A percentile compares a stretch with the other conserved stretches of the same genome.
phyloP scores from a whole-genome alignment of 345 rosid species.

The Zanthoxylum bungeanum region DNA sequence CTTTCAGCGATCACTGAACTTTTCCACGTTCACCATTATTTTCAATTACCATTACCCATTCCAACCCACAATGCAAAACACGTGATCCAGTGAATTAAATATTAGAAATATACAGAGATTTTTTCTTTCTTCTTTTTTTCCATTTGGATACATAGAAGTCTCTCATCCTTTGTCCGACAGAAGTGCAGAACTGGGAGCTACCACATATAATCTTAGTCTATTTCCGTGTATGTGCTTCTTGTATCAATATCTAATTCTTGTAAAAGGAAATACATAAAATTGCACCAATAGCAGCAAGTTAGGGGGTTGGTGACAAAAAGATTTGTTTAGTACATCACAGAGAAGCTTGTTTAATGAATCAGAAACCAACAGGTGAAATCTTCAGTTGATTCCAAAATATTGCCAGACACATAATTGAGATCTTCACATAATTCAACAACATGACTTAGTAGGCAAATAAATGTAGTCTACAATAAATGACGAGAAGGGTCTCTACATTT shows the following conservation, averaged over 20 bases:
- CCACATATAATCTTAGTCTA: background rate
- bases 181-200: background rate
- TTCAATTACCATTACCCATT: background rate
- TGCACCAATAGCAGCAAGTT: background rate
- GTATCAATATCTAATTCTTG: background rate
- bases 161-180: no score
- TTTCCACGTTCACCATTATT: background rate
- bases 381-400: background rate
- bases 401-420: background rate
- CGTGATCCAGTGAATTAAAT: background rate
- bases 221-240: background rate
- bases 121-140: no score
- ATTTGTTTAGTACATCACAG: background rate
- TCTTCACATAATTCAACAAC: background rate
- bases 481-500: background rate
- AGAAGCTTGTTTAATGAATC: background rate
- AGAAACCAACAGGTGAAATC: background rate
- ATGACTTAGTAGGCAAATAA: background rate
- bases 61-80: background rate
- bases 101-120: no score
- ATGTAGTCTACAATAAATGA: background rate
- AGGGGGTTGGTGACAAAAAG: background rate
- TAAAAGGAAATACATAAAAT: background rate
- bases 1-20: background rate
- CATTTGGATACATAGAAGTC: background rate